Conservation (phyloP, 352 stramenopile genomes). For the Phytophthora litchii region DNA sequence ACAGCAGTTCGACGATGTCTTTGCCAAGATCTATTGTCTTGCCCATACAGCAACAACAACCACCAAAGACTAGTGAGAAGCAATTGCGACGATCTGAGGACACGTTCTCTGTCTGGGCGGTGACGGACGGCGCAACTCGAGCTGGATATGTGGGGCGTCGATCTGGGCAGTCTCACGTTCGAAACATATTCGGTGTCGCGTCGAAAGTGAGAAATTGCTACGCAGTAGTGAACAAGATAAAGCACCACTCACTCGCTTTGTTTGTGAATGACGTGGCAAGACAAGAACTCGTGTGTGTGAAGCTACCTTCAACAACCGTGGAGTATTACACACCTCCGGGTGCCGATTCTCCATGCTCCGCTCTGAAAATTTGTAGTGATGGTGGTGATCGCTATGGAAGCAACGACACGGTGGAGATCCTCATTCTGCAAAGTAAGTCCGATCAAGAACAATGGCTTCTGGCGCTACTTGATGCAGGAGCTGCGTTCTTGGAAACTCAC, state of each 20-base stretch:
- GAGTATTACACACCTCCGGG: conserved; percentile 31
- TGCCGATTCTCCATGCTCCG: conserved; percentile 4
- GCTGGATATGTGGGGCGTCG: conserved; percentile 36
- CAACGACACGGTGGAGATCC: conserved; percentile 36
- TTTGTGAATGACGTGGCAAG: conserved; percentile 42
- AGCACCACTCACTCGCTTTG: conserved; percentile 35
- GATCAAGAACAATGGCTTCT: conserved; percentile 58
- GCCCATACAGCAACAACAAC: conserved; percentile 11
- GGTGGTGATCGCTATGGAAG: neutral
- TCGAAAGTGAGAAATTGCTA: conserved; percentile 29
- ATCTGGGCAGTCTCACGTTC: conserved; percentile 10
- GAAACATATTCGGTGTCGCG: conserved; percentile 13
- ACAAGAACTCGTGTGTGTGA: conserved; percentile 22
- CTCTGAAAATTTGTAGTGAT: conserved; percentile 36
- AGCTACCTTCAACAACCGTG: conserved; percentile 36
- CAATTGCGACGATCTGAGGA: neutral
- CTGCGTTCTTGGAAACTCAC: conserved; percentile 50
- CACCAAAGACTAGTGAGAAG: conserved; percentile 7
- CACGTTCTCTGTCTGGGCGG: conserved; percentile 39
- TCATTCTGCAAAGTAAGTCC: conserved; percentile 36
- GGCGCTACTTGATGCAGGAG: conserved; percentile 50
- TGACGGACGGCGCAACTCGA: conserved; percentile 43
- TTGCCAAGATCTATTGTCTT: conserved; percentile 18
- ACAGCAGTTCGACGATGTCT: conserved; percentile 14
- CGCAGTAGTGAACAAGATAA: conserved; percentile 39